These are phyloP conservation scores for Mortierella sp. DNA, from an alignment of 371 early-diverging fungal species.

Conservation along the genomic window DNA sequence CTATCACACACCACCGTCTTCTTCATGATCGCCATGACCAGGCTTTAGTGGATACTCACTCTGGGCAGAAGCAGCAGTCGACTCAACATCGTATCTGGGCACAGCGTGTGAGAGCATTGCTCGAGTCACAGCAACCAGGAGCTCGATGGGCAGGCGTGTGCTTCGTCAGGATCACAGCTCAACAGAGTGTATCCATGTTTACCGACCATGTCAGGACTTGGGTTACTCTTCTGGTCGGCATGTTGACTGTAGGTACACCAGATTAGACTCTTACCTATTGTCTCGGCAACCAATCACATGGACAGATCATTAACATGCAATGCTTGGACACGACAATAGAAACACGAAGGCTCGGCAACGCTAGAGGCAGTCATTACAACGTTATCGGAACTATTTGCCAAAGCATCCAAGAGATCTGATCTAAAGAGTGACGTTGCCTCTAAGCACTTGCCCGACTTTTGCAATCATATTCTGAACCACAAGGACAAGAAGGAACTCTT, in stretches of 20 bases:
- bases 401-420: constrained; percentile 63
- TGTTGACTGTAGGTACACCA: constrained; percentile 34
- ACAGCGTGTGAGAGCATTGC: constrained; percentile 63
- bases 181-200: constrained; percentile 60
- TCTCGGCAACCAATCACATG: background rate
- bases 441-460: constrained; percentile 63
- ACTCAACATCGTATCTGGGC: constrained; percentile 63
- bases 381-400: constrained; percentile 59
- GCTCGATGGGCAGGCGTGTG: constrained; percentile 67
- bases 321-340: constrained; percentile 58
- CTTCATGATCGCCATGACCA: constrained; percentile 46
- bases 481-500: constrained; percentile 61
- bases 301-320: background rate
- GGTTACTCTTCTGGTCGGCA: constrained; percentile 48
- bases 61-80: constrained; percentile 9
- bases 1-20: constrained; percentile 58
- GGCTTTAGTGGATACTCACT: constrained; percentile 12
- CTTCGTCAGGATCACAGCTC: constrained; percentile 62
- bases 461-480: constrained; percentile 58
- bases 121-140: constrained; percentile 63
- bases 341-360: constrained; percentile 57
- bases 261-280: background rate
- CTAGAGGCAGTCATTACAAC: constrained; percentile 59
- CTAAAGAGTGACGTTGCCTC: constrained; percentile 68
- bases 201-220: constrained; percentile 59